A percentile compares a stretch with the other conserved stretches of the same genome.
These are phyloP conservation scores for Fragilaria crotonensis DNA, from an alignment of 108 stramenopile genomes.

Conservation along the genomic window DNA sequence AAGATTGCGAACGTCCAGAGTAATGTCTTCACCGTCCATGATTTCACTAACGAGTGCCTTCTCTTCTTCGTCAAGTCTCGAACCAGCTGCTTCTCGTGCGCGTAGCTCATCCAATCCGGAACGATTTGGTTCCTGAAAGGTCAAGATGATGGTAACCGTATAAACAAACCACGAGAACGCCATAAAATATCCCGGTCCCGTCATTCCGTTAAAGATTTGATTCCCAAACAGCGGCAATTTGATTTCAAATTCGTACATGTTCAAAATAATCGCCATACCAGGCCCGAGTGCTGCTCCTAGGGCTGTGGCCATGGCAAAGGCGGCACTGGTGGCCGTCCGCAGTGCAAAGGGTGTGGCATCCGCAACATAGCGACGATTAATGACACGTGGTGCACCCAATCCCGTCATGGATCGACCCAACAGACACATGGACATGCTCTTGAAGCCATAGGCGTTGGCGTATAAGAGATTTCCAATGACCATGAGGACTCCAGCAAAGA, in stretches of 20 bases:
- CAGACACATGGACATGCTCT: conserved; percentile 53
- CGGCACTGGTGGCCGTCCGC: conserved; percentile 56
- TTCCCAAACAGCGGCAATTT: conserved; percentile 32
- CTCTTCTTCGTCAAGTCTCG: conserved; percentile 13
- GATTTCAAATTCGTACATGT: conserved; percentile 32
- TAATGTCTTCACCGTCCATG: background rate
- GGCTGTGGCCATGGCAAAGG: conserved; percentile 63
- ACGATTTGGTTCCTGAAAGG: conserved; percentile 55
- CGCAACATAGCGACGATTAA: conserved; percentile 73
- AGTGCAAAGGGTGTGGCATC: conserved; percentile 57
- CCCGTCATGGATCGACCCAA: conserved; percentile 71
- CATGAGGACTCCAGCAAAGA: conserved; percentile 53
- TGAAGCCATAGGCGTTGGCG: conserved; percentile 49
- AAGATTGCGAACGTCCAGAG: background rate
- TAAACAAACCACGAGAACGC: conserved; percentile 57
- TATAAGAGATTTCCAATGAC: conserved; percentile 73
- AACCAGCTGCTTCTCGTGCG: background rate
- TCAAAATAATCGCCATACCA: conserved; percentile 56
- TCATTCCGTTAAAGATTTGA: conserved; percentile 60
- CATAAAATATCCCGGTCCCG: conserved; percentile 78
- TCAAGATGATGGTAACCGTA: conserved; percentile 22
- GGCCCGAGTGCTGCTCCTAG: conserved; percentile 69
- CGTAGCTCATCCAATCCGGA: conserved; percentile 49
- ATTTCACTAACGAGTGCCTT: background rate
- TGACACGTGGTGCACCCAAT: conserved; percentile 70